phyloP scores from a whole-genome alignment of 768 basidiomycete species.

The Collybiopsis confluens region DNA sequence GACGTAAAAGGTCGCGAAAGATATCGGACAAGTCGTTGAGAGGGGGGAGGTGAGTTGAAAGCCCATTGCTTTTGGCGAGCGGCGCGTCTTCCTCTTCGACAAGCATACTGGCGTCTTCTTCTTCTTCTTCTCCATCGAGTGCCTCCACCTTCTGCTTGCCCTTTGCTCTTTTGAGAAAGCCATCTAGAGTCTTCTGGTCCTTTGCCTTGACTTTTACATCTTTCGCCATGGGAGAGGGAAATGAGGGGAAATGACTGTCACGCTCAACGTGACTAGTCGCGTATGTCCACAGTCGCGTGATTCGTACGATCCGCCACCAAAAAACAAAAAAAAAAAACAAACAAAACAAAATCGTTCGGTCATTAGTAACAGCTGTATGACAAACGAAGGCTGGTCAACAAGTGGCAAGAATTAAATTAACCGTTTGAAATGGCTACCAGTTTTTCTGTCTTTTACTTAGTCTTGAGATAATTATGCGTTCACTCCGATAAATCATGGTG shows the following conservation, averaged over 20 bases:
- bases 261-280: not conserved
- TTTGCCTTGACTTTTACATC: constrained; percentile 34
- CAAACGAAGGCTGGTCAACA: too few relatives aligned
- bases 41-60: constrained; percentile 70
- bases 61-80: constrained; percentile 25
- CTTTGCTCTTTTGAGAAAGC: constrained; percentile 42
- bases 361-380: too few relatives aligned
- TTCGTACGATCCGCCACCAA: too few relatives aligned
- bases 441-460: too few relatives aligned
- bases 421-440: too few relatives aligned
- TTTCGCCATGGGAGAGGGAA: constrained; percentile 41
- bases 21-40: constrained; percentile 59
- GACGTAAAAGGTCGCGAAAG: constrained; percentile 46
- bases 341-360: too few relatives aligned
- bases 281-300: not conserved
- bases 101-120: constrained; percentile 26
- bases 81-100: constrained; percentile 34
- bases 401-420: too few relatives aligned
- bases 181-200: constrained; percentile 47
- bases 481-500: too few relatives aligned
- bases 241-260: constrained; percentile 8
- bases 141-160: constrained; percentile 31
- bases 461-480: too few relatives aligned
- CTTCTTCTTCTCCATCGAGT: constrained; percentile 25
- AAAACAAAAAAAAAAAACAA: too few relatives aligned